Evolutionary conservation across 2,329 filamentous ascomycete species (phyloP).

Genomic region (Aspergillus pseudoterreus): DNA sequence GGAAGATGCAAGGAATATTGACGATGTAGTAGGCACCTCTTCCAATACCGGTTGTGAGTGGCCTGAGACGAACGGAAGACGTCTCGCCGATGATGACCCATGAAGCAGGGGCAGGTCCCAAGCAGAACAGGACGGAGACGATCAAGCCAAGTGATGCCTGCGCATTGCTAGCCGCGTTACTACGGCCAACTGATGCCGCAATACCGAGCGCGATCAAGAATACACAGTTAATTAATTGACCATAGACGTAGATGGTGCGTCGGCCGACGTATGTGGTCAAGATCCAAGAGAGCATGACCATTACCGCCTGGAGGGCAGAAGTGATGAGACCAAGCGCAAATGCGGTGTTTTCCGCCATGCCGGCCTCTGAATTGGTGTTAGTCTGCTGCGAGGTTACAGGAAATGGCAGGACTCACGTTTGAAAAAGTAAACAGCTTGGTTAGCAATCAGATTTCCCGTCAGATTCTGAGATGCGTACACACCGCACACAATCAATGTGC

Average conservation of each 20-base stretch:
- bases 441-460: conserved; percentile 59
- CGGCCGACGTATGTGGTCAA: conserved; percentile 62
- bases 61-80: conserved; percentile 60
- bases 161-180: conserved; percentile 46
- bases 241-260: conserved; percentile 63
- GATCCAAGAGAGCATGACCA: conserved; percentile 65
- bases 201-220: conserved; percentile 59
- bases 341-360: conserved; percentile 51
- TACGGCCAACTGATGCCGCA: conserved; percentile 49
- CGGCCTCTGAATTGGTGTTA: conserved; percentile 53
- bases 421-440: conserved; percentile 61
- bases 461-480: conserved; percentile 59
- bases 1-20: conserved; percentile 65
- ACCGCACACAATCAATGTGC: conserved; percentile 54
- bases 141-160: conserved; percentile 63
- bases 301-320: conserved; percentile 58
- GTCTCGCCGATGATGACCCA: conserved; percentile 68
- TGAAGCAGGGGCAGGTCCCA: conserved; percentile 61
- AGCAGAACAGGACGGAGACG: conserved; percentile 61
- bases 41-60: conserved; percentile 63
- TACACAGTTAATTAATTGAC: conserved; percentile 51
- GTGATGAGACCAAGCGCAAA: conserved; percentile 64
- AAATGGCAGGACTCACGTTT: conserved; percentile 26
- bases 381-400: conserved; percentile 16
- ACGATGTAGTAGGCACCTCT: conserved; percentile 62